Evolutionary conservation across 495 filamentous ascomycete genomes (phyloP).

Genomic region (Tuber umbilicatum): DNA sequence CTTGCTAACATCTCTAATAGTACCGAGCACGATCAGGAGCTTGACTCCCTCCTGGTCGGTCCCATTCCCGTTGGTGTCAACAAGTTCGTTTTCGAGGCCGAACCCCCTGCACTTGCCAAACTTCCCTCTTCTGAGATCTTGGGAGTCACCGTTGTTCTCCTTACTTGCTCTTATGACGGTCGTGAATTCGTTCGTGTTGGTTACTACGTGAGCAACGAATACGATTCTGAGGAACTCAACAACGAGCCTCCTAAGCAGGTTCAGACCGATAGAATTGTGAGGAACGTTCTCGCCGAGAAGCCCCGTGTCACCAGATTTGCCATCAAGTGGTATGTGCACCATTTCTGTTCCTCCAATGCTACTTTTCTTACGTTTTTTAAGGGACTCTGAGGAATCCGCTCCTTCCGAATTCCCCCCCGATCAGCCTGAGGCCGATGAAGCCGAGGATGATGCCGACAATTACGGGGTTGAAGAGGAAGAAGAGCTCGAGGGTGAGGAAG

Average conservation of each 20-base stretch:
- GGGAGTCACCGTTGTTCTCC: conserved; percentile 91
- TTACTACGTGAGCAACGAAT: conserved; percentile 99
- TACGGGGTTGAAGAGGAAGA: conserved; percentile 89
- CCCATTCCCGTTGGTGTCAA: conserved; percentile 95
- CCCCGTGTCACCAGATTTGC: conserved; percentile 93
- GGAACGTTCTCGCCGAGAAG: conserved; percentile 94
- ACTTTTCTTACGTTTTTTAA: conserved; percentile 42
- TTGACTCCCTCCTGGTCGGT: conserved; percentile 91
- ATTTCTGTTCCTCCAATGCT: neutral
- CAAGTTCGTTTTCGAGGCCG: conserved; percentile 97
- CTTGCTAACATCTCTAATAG: conserved; percentile 46
- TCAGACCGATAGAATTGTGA: conserved; percentile 78
- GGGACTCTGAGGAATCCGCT: conserved; percentile 93
- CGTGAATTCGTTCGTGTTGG: conserved; percentile 97
- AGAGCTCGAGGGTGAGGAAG: conserved; percentile 58
- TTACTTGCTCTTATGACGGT: conserved; percentile 92
- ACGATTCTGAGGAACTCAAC: conserved; percentile 80
- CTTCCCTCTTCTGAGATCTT: conserved; percentile 93
- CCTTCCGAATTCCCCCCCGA: conserved; percentile 94
- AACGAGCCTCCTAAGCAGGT: conserved; percentile 86
- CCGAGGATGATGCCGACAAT: conserved; percentile 71
- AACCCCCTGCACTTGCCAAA: conserved; percentile 76
- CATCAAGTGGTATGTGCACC: conserved; percentile 81
- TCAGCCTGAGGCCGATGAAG: conserved; percentile 85
- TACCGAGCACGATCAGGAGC: conserved; percentile 94